These are phyloP conservation scores for Phytophthora fragariaefolia DNA, from an alignment of 352 stramenopile genomes.

Conservation along the genomic window DNA sequence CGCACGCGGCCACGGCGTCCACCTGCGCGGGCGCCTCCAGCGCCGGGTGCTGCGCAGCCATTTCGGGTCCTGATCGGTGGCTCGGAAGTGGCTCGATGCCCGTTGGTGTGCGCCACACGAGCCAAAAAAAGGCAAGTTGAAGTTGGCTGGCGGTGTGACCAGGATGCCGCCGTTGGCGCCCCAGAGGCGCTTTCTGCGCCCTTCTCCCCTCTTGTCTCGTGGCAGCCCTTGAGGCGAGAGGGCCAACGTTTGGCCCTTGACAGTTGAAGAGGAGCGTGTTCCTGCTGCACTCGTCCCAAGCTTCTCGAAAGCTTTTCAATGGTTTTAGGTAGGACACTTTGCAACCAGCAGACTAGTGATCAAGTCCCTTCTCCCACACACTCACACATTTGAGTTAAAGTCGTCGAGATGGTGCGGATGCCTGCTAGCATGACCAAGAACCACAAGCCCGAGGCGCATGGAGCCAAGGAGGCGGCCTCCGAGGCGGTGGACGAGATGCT, in stretches of 20 bases:
- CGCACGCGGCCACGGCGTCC: conserved; percentile 51
- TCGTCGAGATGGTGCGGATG: conserved; percentile 30
- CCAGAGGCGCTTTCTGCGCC: conserved; percentile 27
- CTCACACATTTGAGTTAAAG: no score
- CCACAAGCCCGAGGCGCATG: conserved; percentile 13
- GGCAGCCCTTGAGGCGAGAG: background rate
- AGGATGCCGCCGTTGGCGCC: background rate
- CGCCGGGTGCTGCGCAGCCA: conserved; percentile 22
- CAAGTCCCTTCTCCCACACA: no score
- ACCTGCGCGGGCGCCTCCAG: conserved; percentile 48
- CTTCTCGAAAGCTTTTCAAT: background rate
- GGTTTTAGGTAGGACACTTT: conserved; percentile 3
- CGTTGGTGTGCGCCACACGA: background rate
- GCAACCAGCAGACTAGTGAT: conserved; percentile 10
- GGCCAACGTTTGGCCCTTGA: background rate
- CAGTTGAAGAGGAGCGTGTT: background rate
- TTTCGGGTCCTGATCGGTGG: conserved; percentile 1
- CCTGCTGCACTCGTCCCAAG: conserved; percentile 13
- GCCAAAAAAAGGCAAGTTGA: conserved; percentile 7
- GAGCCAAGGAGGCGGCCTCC: conserved; percentile 27
- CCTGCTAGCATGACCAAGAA: conserved; percentile 36
- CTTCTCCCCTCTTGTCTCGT: conserved; percentile 29
- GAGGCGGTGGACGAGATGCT: conserved; percentile 35
- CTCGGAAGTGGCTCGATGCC: background rate
- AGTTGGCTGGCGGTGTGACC: background rate